Evolutionary conservation across 495 filamentous ascomycete genomes (phyloP).

Genomic region (Aspergillus indologenus): DNA sequence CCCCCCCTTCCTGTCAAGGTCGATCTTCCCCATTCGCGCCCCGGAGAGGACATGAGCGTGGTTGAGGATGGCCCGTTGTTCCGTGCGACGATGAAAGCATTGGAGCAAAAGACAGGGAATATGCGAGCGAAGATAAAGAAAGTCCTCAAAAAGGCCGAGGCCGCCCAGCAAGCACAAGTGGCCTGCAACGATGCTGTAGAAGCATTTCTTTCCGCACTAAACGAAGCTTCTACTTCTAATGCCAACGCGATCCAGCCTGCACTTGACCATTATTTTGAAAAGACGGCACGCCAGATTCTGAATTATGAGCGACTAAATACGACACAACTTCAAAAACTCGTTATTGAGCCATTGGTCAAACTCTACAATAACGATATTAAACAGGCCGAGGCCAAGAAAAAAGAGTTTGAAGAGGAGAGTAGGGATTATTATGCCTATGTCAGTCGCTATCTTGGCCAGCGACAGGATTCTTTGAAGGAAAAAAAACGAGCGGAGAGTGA

Average conservation of each 20-base stretch:
- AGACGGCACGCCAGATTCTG: conserved; percentile 88
- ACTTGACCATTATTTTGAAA: conserved; percentile 96
- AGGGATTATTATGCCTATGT: conserved; percentile 97
- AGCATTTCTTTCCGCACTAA: conserved; percentile 81
- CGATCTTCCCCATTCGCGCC: conserved; percentile 80
- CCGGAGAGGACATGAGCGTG: conserved; percentile 80
- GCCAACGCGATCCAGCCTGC: conserved; percentile 93
- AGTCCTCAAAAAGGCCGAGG: conserved; percentile 85
- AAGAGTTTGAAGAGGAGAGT: conserved; percentile 97
- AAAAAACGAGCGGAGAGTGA: conserved; percentile 95
- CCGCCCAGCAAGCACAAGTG: conserved; percentile 72
- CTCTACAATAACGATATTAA: conserved; percentile 96
- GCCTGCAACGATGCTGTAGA: conserved; percentile 80
- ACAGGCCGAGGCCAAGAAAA: conserved; percentile 93
- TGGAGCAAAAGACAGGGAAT: conserved; percentile 96
- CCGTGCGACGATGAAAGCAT: conserved; percentile 91
- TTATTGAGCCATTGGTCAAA: conserved; percentile 90
- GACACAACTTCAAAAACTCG: conserved; percentile 77
- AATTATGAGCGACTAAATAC: conserved; percentile 82
- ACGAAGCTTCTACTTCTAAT: conserved; percentile 85
- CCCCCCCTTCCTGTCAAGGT: conserved; percentile 68
- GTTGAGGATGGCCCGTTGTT: conserved; percentile 95
- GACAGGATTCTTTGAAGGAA: conserved; percentile 92
- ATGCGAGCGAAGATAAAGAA: conserved; percentile 94
- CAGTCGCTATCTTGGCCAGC: conserved; percentile 88